These are phyloP conservation scores for Nadsonia starkeyi-henricii DNA, from an alignment of 1,139 yeast species.

Conservation along the genomic window DNA sequence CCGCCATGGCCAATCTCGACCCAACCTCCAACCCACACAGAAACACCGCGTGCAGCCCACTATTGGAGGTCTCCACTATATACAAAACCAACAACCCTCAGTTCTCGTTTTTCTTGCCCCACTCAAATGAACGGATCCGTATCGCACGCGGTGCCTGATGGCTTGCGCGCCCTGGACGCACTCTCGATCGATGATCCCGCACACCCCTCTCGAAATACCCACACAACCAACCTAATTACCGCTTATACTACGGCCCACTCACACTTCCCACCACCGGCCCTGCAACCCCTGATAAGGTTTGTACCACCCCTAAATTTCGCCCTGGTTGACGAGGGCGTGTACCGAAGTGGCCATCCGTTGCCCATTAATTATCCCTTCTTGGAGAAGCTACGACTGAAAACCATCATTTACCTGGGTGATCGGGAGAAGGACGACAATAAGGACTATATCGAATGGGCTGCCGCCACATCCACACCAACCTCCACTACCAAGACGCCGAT, in stretches of 20 bases:
- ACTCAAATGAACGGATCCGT: too few species aligned
- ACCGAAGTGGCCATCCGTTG: slow-evolving; percentile 89
- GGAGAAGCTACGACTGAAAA: slow-evolving; percentile 52
- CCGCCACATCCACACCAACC: slow-evolving; percentile 24
- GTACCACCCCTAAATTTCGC: slow-evolving; percentile 91
- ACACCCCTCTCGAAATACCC: not conserved
- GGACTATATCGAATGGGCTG: slow-evolving; percentile 55
- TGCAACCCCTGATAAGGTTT: slow-evolving; percentile 8
- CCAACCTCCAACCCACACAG: too few species aligned
- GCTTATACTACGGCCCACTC: not conserved
- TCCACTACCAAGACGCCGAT: slow-evolving; percentile 21
- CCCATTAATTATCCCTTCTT: slow-evolving; percentile 70
- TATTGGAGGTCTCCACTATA: too few species aligned
- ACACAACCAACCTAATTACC: not conserved
- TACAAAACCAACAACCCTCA: too few species aligned
- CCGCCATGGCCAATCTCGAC: too few species aligned
- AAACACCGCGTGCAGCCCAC: too few species aligned
- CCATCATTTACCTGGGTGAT: slow-evolving; percentile 72
- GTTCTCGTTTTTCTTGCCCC: too few species aligned
- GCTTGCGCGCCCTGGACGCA: too few species aligned
- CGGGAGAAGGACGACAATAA: slow-evolving; percentile 39
- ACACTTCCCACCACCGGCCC: not conserved
- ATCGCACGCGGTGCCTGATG: too few species aligned
- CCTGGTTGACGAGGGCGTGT: slow-evolving; percentile 73
- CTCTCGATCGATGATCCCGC: not conserved